Evolutionary conservation across 352 stramenopile species (phyloP).

Genomic region (Albugo laibachii): DNA sequence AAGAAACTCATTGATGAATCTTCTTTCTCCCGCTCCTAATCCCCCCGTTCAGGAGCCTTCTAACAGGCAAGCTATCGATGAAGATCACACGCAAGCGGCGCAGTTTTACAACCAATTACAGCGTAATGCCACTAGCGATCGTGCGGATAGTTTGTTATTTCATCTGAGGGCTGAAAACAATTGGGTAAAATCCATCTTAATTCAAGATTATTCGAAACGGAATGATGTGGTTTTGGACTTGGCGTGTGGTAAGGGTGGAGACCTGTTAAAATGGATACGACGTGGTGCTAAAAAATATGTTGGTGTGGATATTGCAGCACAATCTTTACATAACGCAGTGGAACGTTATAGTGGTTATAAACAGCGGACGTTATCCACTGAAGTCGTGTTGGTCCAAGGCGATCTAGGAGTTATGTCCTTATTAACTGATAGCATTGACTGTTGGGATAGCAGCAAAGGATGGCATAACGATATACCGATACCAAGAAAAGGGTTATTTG

Average conservation of each 20-base stretch:
- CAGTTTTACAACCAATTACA: slow-evolving; percentile 76
- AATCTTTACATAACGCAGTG: slow-evolving; percentile 88
- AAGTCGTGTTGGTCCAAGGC: slow-evolving; percentile 61
- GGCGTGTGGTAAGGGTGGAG: slow-evolving; percentile 95
- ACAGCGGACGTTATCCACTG: slow-evolving; percentile 41
- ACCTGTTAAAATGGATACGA: slow-evolving; percentile 94
- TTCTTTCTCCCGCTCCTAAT: slow-evolving; percentile 26
- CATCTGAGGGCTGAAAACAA: slow-evolving; percentile 97
- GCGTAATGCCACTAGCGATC: slow-evolving; percentile 41
- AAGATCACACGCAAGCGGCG: slow-evolving; percentile 13
- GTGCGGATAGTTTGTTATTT: slow-evolving; percentile 84
- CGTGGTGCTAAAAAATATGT: slow-evolving; percentile 88
- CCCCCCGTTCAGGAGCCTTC: not conserved
- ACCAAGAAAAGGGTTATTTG: slow-evolving; percentile 39
- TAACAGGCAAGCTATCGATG: not conserved
- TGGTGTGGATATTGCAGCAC: slow-evolving; percentile 94
- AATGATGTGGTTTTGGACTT: slow-evolving; percentile 90
- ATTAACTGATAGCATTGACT: slow-evolving; percentile 36
- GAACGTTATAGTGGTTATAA: slow-evolving; percentile 63
- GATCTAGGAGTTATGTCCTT: slow-evolving; percentile 55
- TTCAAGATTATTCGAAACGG: slow-evolving; percentile 71
- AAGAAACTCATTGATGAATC: slow-evolving; percentile 60
- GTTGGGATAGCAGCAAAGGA: slow-evolving; percentile 34
- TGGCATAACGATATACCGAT: slow-evolving; percentile 42
- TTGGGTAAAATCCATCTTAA: slow-evolving; percentile 95